Base-by-base conservation (phyloP, 2,329 filamentous ascomycete species). In the Talaromyces sp. region DNA sequence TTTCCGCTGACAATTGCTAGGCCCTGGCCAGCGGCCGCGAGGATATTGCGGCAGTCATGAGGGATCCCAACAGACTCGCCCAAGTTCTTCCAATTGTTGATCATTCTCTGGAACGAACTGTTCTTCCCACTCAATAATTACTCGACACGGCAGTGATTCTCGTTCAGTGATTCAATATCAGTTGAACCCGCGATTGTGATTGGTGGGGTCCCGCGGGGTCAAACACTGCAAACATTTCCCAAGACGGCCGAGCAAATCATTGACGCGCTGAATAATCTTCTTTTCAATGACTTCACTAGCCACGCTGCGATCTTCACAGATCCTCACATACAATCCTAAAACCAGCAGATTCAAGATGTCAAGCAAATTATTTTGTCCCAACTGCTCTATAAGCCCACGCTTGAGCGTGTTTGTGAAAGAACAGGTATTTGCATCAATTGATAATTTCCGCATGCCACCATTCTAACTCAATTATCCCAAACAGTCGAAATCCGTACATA, bases 61-160 rank as follows among this genome's bases (percentile, higher is more conserved):
- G 93, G 70, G 92, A 97, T 77, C 86, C 92, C 1, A 95, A 96
- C 72, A 83, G 87, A 63, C 81, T 97, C 49, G 87, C 87, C 14
- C 85, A 88, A 33, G 73, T 92, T 49, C 77, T 97, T 56, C 89
- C 88, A 2, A 79, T 91, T 5, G 86, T 93, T n/a, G 88, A 91
- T 64, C 87, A 87, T 63, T 84, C 76, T 33, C 79, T 89, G 66
- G 92, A 96, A 66, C 78, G 78, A 50, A 74, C 84, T n/a, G 66
- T 70, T 22, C 70, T 80, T 33, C 65, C 66, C 35, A 68, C 7
- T 56, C 52, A 56, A 56, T 56, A 37, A 56, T 39, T 14, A 16
- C 16, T 37, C 14, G 52, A 22, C 14, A 56, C n/a, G 22, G 31
- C n/a, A 19, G 31, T 19, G 27, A 27, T 27, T 27, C 27, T 27